Evolutionary conservation across 192 early-diverging fungal species (phyloP), one percentile per base, ranked within the genome.

Genomic region (Podila verticillata): DNA sequence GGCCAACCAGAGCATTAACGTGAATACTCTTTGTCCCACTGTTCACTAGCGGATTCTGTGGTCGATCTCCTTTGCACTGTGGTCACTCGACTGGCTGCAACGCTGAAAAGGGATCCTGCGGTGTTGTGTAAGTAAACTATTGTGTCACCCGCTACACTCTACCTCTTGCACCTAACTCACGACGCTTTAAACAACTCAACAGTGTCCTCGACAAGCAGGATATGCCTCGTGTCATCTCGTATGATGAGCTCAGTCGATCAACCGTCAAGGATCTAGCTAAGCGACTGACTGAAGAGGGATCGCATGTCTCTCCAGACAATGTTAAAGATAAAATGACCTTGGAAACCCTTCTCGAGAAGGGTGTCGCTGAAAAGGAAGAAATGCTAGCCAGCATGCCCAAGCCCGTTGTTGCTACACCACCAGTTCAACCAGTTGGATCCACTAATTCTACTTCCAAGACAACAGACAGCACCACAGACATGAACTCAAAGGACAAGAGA

Each of bases 51-150:
- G 75, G 69, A n/a, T 79, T 79, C 60, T 79, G 75, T 29, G 69
- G 75, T 20, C 57, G 66, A 22, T 49, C 67, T 36, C 5, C 63
- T 2, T 35, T 62, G 3, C 66, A 70, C 28, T 84, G 75, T 36
- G 63, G 61, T 22, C 6, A 70, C 47, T 62, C 60, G 28, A 35
- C 47, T 75, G 87, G 87, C 75, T 82, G 73, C 63, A 73, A 84
- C 63, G 63, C 78, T 0, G 81, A 72, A 57, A 72, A 86, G 30
- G 83, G 83, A 2, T 75, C 72, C 49, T 88, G 85, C 48, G 87
- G 87, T 17, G 61, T 73, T 62, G 65, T 82, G 58, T 79, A 72
- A 63, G 75, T 28, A 19, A 7, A 36, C 29, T 9, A 12, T 63
- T n/a, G 20, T 17, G 5, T 26, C 34, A 24, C 17, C 31, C 7